Percentiles rank a stretch among this genome's conserved stretches.
Conservation (phyloP, 768 basidiomycete species). For the Leucocoprinus sp. region DNA sequence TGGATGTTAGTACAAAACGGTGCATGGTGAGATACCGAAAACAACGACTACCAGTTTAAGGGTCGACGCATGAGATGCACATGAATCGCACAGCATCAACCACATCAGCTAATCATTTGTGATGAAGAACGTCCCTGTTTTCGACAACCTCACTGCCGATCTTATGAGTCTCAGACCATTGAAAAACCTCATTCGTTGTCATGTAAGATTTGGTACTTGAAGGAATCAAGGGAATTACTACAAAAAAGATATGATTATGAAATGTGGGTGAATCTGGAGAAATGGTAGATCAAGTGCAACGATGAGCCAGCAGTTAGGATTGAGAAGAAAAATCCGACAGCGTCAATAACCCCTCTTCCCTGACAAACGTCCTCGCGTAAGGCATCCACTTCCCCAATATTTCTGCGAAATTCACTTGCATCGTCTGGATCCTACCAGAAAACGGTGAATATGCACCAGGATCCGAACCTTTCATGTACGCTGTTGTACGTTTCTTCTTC, state of each 20-base stretch:
- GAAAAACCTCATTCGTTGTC: too few species aligned
- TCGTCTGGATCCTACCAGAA: conserved; percentile 3
- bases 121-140: background rate
- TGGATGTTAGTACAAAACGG: background rate
- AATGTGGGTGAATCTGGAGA: background rate
- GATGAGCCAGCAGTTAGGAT: background rate
- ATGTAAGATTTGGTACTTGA: too few species aligned
- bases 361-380: conserved; percentile 9
- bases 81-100: too few species aligned
- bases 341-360: conserved; percentile 1
- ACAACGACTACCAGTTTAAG: background rate
- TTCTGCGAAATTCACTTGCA: conserved; percentile 10
- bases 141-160: too few species aligned
- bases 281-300: background rate
- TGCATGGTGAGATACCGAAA: background rate
- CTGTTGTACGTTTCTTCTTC: conserved; percentile 3
- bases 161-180: too few species aligned
- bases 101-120: too few species aligned
- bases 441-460: background rate
- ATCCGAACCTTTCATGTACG: conserved; percentile 8
- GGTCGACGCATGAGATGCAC: background rate
- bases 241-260: too few species aligned
- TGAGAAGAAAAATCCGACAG: background rate
- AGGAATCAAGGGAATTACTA: too few species aligned
- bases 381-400: conserved; percentile 12